Conservation (phyloP, 2,329 filamentous ascomycete species). For the Pleomassaria siparia region DNA sequence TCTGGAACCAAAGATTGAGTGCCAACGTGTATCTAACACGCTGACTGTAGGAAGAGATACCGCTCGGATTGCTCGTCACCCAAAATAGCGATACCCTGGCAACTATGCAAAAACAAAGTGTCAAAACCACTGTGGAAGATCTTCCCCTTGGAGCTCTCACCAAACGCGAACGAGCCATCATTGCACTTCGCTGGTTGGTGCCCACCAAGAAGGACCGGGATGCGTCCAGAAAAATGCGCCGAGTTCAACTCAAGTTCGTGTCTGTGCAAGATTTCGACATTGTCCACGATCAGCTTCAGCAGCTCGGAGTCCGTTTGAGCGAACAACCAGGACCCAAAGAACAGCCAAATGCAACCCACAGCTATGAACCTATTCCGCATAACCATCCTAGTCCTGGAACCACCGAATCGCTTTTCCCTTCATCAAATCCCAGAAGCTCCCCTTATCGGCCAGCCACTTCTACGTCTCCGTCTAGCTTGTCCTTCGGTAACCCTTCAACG, state of each 20-base stretch:
- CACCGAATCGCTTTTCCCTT: constrained; percentile 15
- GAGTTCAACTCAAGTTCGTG: constrained; percentile 49
- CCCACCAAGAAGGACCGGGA: constrained; percentile 44
- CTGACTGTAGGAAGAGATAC: constrained; percentile 19
- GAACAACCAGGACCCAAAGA: constrained; percentile 8
- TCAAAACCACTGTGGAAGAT: constrained; percentile 40
- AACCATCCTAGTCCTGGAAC: background rate
- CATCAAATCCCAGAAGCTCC: constrained; percentile 28
- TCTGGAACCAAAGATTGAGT: background rate
- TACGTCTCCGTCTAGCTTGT: constrained; percentile 5
- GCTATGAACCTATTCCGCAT: constrained; percentile 4
- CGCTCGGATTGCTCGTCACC: constrained; percentile 25
- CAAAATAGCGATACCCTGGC: constrained; percentile 20
- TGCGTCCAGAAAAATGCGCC: constrained; percentile 38
- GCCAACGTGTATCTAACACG: constrained; percentile 1
- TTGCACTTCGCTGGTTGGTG: constrained; percentile 46
- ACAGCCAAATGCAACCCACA: constrained; percentile 14
- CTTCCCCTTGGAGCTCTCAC: constrained; percentile 49
- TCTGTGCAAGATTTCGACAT: constrained; percentile 41
- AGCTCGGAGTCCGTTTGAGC: constrained; percentile 37
- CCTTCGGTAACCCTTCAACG: constrained; percentile 1
- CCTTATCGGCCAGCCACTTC: constrained; percentile 27
- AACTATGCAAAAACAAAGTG: constrained; percentile 24
- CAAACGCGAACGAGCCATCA: constrained; percentile 37
- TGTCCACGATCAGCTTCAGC: constrained; percentile 33